Evolutionary conservation across 2,329 filamentous ascomycete genomes (phyloP), one percentile per base, ranked within the genome.

Genomic region (Diaporthe citri): DNA sequence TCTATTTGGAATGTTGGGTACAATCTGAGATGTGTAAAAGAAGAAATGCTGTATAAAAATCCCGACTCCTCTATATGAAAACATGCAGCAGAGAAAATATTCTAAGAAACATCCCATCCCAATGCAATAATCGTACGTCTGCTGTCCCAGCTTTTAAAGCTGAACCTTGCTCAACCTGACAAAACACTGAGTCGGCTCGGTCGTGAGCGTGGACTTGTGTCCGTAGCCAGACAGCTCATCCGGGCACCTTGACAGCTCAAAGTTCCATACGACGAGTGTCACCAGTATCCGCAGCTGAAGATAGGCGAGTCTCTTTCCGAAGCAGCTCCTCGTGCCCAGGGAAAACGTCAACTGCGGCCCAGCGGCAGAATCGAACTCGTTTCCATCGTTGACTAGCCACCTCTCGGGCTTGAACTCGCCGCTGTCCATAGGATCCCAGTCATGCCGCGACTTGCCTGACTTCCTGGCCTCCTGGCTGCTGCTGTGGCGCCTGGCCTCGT

Each of bases 181-280:
- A 66, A 25, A 66, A 22, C 62, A 51, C 20, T 66, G 43, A 1
- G 28, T n/a, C 22, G 62, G 43, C 31, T 67, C 62, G 4, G 20
- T 52, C 3, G 62, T 67, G 12, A 39, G 43, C 3, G 10, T 17
- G 12, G 17, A 5, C 46, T 51, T 28, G 20, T 36, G 31, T 12
- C 31, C 31, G 22, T 52, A 64, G 17, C 70, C 12, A 7, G 70
- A 72, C 28, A 74, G 41, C 12, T 71, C 36, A 17, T 59, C 57
- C 13, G 25, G 78, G 83, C 5, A 82, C 80, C 34, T 82, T 67
- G 55, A n/a, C 12, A 81, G 51, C 48, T 79, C 76, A 52, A 81
- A 81, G 36, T 78, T 77, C 81, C 81, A 82, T 25, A 81, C 71
- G 4, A 82, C 56, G 2, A 82, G 72, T 2, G 76, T 74, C 0